phyloP scores from a whole-genome alignment of 768 basidiomycete genomes.

The Agaricus blazei region DNA sequence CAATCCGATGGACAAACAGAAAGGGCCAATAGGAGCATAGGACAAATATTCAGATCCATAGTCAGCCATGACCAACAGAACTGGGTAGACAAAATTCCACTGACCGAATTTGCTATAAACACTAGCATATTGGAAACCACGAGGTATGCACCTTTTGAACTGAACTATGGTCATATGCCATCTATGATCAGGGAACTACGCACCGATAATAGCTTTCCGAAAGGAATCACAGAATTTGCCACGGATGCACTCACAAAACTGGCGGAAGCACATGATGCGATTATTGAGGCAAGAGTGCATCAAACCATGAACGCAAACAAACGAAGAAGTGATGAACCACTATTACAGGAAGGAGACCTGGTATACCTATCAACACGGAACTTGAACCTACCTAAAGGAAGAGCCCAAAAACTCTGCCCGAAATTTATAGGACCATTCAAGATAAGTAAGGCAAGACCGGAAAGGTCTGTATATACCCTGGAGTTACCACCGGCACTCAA shows the following conservation, averaged over 20 bases:
- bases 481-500: conserved; percentile 14
- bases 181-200: conserved; percentile 12
- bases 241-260: conserved; percentile 19
- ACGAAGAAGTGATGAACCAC: conserved; percentile 12
- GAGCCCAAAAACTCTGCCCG: conserved; percentile 28
- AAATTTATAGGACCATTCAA: conserved; percentile 34
- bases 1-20: conserved; percentile 33
- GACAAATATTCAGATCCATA: conserved; percentile 23
- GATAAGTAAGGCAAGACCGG: conserved; percentile 16
- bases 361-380: conserved; percentile 34
- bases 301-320: conserved; percentile 26
- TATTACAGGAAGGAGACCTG: conserved; percentile 16
- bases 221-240: conserved; percentile 21
- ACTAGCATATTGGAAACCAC: conserved; percentile 22
- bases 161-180: conserved; percentile 21
- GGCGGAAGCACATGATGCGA: conserved; percentile 26
- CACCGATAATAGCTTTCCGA: not conserved
- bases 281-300: conserved; percentile 23
- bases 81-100: conserved; percentile 24
- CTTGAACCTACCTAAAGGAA: conserved; percentile 19
- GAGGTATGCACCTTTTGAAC: conserved; percentile 26
- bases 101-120: conserved; percentile 33
- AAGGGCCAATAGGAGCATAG: conserved; percentile 21
- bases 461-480: conserved; percentile 24
- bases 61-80: conserved; percentile 24